Percentiles rank a stretch among this genome's conserved stretches.
These are phyloP conservation scores for Ceratobasidium sp. DNA, from an alignment of 1,284 basidiomycete species.

Conservation along the genomic window DNA sequence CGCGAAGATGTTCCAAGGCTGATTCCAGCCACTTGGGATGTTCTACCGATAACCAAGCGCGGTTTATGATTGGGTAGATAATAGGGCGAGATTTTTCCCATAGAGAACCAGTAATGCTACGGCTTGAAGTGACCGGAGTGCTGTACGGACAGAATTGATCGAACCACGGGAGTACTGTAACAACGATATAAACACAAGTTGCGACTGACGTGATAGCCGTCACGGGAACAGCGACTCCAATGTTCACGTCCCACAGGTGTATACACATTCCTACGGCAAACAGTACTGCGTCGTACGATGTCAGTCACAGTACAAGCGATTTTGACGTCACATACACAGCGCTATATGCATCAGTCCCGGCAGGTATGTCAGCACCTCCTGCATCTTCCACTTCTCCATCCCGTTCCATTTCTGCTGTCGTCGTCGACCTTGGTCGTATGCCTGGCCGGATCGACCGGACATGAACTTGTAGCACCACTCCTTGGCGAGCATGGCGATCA, in stretches of 20 bases:
- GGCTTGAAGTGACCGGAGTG: background rate
- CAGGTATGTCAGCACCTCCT: background rate
- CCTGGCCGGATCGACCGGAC: background rate
- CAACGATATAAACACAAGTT: background rate
- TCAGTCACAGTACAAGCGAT: background rate
- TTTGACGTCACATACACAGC: background rate
- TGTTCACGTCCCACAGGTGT: constrained; percentile 4
- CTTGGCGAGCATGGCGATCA: background rate
- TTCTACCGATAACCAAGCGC: no score
- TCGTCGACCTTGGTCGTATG: background rate
- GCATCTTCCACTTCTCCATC: constrained; percentile 15
- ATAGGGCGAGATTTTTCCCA: no score
- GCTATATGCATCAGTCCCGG: constrained; percentile 16
- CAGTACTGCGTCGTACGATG: background rate
- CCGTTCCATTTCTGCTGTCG: constrained; percentile 22
- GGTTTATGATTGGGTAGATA: no score
- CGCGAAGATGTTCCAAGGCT: no score
- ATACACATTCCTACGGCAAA: constrained; percentile 12
- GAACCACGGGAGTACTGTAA: background rate
- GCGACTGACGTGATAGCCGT: background rate
- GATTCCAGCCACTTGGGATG: no score
- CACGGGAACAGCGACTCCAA: background rate
- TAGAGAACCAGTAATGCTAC: background rate
- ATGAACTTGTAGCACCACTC: constrained; percentile 6
- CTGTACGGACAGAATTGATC: constrained; percentile 9